Percentiles rank a stretch among this genome's conserved stretches.
Evolutionary conservation across 768 basidiomycete genomes (phyloP).

Genomic region (Tricholoma hemisulphureum): DNA sequence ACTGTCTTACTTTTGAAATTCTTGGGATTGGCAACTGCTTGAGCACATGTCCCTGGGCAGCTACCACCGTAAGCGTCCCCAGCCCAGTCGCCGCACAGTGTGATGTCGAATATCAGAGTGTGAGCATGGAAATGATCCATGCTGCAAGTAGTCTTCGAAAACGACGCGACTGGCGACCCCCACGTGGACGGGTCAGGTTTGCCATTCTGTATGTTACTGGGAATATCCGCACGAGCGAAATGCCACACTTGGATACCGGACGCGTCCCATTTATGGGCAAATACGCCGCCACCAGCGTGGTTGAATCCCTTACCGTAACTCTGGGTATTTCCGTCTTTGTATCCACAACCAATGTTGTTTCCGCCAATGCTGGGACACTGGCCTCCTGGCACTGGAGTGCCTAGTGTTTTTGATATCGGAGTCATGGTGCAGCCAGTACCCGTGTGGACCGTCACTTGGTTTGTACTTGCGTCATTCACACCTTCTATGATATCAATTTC

Average conservation of each 20-base stretch:
- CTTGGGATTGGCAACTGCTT: conserved; percentile 51
- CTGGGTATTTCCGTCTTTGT: conserved; percentile 38
- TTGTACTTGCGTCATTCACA: conserved; percentile 54
- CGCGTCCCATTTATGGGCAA: conserved; percentile 50
- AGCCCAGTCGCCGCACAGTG: conserved; percentile 50
- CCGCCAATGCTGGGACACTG: conserved; percentile 39
- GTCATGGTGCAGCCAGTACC: conserved; percentile 38
- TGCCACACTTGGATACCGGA: conserved; percentile 55
- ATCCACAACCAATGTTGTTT: conserved; percentile 50
- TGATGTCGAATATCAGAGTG: conserved; percentile 44
- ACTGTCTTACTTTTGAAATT: conserved; percentile 46
- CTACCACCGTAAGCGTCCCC: conserved; percentile 35
- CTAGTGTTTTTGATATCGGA: conserved; percentile 22
- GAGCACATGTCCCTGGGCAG: conserved; percentile 45
- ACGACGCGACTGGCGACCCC: conserved; percentile 52
- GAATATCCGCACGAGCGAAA: conserved; percentile 49
- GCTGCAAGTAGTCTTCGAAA: conserved; percentile 45
- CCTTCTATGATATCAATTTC: conserved; percentile 79
- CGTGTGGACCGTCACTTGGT: conserved; percentile 70
- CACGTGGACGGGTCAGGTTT: conserved; percentile 48
- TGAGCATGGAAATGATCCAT: conserved; percentile 54
- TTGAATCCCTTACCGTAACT: conserved; percentile 48
- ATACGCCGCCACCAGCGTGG: conserved; percentile 48
- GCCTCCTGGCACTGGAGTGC: conserved; percentile 25
- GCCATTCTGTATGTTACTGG: conserved; percentile 41